Conservation (phyloP, 176 grass and related monocot species). For the Metroxylon sagu region DNA sequence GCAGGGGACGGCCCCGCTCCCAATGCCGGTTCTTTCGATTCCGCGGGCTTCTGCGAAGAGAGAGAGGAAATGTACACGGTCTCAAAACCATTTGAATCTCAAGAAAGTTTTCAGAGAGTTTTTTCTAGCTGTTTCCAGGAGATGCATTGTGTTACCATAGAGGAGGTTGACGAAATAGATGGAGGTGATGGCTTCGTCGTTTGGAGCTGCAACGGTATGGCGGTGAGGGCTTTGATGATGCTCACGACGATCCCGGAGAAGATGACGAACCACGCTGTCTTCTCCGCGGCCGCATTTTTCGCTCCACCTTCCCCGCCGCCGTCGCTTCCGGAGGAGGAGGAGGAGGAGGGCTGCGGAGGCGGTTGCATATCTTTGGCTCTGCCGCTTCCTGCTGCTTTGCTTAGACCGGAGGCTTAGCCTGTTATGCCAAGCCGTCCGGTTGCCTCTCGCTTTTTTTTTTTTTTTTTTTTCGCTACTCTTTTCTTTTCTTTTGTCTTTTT, state of each 20-base stretch:
- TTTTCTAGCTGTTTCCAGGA: background rate
- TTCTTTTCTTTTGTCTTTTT: no score
- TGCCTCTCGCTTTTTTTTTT: no score
- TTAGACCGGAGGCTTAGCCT: no score
- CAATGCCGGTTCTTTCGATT: background rate
- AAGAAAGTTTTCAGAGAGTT: background rate
- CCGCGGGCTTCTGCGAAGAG: background rate
- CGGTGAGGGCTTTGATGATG: background rate
- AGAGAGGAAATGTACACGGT: background rate
- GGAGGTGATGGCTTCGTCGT: background rate
- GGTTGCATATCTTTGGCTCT: background rate
- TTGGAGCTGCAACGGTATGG: background rate
- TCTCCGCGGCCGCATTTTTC: background rate
- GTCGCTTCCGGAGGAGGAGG: background rate
- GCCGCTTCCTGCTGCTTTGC: background rate
- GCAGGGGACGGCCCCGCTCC: background rate
- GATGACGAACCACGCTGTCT: background rate
- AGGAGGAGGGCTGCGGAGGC: background rate
- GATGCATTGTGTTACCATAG: background rate
- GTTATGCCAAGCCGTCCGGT: no score
- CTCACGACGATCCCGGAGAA: background rate
- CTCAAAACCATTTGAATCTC: background rate
- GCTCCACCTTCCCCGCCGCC: background rate
- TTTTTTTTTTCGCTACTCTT: no score
- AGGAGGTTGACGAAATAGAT: background rate